phyloP scores from a whole-genome alignment of 352 stramenopile species.

The Phytophthora boehmeriae region DNA sequence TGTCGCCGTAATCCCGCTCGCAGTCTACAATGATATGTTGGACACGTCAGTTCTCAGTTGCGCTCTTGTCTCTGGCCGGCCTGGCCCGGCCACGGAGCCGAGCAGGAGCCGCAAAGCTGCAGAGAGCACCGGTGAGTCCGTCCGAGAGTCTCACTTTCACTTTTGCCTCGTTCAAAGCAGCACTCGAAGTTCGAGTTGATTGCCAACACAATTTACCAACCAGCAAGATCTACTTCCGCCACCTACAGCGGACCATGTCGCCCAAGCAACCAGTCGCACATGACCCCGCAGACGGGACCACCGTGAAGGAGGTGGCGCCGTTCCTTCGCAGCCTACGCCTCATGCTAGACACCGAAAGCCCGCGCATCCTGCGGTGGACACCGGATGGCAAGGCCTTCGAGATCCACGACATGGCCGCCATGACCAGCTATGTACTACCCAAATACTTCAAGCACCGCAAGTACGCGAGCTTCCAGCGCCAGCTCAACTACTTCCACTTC shows the following conservation, averaged over 20 bases:
- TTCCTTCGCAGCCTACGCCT: conserved; percentile 61
- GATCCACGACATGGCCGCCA: conserved; percentile 70
- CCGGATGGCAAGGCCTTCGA: conserved; percentile 62
- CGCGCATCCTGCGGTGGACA: conserved; percentile 61
- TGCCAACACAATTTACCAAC: not conserved
- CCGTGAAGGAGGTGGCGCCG: conserved; percentile 59
- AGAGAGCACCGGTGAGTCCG: not conserved
- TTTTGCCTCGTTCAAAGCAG: conserved; percentile 20
- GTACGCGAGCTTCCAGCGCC: conserved; percentile 90
- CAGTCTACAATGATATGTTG: conserved; percentile 4
- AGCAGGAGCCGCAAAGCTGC: not conserved
- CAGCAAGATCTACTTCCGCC: not conserved
- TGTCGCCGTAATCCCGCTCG: conserved; percentile 21
- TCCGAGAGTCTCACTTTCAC: conserved; percentile 23
- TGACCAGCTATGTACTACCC: conserved; percentile 85
- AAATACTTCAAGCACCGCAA: conserved; percentile 93
- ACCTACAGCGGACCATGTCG: conserved; percentile 20
- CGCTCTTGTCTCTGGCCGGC: conserved; percentile 21
- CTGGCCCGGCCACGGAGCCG: conserved; percentile 1
- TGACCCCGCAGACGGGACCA: conserved; percentile 25
- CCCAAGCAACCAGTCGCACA: conserved; percentile 8
- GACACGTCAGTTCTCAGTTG: not conserved
- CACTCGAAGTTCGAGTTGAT: not conserved
- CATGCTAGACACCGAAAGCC: conserved; percentile 66
- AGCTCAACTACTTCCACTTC: conserved; percentile 94